phyloP scores from a whole-genome alignment of 352 stramenopile species.

The Globisporangium viniferum region DNA sequence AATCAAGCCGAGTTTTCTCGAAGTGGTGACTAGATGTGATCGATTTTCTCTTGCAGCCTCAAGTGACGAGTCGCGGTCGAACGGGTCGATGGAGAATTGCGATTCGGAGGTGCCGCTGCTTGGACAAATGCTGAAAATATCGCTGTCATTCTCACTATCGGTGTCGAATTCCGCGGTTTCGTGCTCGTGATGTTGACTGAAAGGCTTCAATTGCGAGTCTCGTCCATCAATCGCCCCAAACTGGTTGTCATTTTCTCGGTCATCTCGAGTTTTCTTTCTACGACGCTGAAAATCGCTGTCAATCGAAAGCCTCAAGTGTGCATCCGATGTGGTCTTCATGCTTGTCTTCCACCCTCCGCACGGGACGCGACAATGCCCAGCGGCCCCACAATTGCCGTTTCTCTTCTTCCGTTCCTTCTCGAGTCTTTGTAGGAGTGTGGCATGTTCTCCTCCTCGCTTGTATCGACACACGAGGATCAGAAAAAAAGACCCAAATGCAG shows the following conservation, averaged over 20 bases:
- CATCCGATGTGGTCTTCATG: background rate
- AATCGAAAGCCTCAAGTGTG: background rate
- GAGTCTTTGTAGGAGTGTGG: background rate
- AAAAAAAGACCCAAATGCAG: background rate
- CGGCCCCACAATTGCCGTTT: background rate
- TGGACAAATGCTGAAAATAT: constrained; percentile 12
- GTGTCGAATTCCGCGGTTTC: background rate
- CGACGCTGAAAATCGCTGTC: background rate
- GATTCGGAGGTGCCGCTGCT: constrained; percentile 7
- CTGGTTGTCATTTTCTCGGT: background rate
- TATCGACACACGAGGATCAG: background rate
- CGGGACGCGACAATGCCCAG: background rate
- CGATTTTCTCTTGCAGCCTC: background rate
- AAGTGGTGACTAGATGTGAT: background rate
- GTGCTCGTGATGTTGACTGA: background rate
- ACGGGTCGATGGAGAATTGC: constrained; percentile 13
- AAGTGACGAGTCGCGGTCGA: background rate
- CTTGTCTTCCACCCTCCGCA: background rate
- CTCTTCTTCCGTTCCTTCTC: background rate
- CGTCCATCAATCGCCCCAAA: background rate
- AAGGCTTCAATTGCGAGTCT: background rate
- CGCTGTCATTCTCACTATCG: background rate
- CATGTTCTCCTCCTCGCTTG: background rate
- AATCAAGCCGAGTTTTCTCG: background rate
- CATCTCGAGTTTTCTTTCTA: background rate